Evolutionary conservation across 139 green algal genomes (phyloP).

Genomic region (Astrephomene gubernaculifera): DNA sequence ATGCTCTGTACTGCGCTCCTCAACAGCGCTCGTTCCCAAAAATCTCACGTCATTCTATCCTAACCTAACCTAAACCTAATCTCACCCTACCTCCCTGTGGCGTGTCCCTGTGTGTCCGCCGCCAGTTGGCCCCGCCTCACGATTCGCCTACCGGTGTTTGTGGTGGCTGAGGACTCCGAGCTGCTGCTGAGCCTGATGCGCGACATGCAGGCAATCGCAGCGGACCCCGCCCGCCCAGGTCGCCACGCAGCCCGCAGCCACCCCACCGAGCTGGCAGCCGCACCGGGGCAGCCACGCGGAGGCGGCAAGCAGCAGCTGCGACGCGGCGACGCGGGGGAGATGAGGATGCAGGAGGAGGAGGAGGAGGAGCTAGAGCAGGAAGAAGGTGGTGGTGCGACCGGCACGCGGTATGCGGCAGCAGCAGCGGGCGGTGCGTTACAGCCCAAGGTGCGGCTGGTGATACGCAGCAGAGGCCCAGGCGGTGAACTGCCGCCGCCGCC

Average conservation of each 20-base stretch:
- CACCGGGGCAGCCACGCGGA: background rate
- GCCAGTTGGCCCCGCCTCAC: conserved; percentile 25
- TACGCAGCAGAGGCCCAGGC: background rate
- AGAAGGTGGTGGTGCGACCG: background rate
- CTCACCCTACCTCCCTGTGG: too few relatives aligned
- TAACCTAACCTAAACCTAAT: too few relatives aligned
- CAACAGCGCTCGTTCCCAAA: too few relatives aligned
- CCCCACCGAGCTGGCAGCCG: too few relatives aligned
- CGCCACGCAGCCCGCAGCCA: too few relatives aligned
- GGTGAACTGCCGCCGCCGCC: background rate
- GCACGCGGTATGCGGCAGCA: background rate
- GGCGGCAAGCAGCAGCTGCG: background rate
- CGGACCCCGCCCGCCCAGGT: background rate
- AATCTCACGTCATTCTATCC: too few relatives aligned
- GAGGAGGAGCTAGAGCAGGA: background rate
- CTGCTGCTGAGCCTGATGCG: conserved; percentile 21
- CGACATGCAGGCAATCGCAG: background rate
- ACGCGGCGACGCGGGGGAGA: background rate
- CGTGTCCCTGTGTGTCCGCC: too few relatives aligned
- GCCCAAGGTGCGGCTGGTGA: conserved; percentile 20
- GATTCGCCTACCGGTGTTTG: conserved; percentile 15
- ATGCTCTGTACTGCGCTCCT: too few relatives aligned
- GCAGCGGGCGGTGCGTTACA: background rate
- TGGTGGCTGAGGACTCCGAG: conserved; percentile 32
- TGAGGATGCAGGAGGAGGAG: background rate